Evolutionary conservation across 306 rosid species (phyloP), one percentile per base, ranked within the genome.

Genomic region (Crotalaria pallida): DNA sequence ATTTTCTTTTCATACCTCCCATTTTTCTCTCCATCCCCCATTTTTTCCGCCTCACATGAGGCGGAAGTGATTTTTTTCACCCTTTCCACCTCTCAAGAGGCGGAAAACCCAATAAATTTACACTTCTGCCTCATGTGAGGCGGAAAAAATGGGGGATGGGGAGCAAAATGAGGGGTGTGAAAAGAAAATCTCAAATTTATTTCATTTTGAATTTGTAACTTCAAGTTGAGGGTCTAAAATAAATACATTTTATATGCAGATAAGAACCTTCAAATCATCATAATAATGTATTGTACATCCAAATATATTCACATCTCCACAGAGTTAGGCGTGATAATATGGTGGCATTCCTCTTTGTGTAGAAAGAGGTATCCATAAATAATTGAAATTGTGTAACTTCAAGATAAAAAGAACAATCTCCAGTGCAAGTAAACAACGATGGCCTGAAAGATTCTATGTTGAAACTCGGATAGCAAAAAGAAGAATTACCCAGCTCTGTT

Each of bases 401-500:
- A 10, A 8, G 21, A 64, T 15, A 11, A 9, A 24, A 44, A 59
- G 51, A 1, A 13, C 29, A 40, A 40, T 64, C 58, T 61, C 49
- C 36, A 40, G 38, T 40, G 6, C 11, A 58, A 27, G 47, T 44
- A 29, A 17, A 58, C 45, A 17, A 43, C 21, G 7, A 52, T 16
- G 9, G 68, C 16, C 45, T 13, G 8, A 60, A 26, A 22, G 17
- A 11, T 18, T 58, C 31, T 13, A 16, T 16, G 18, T 53, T 29
- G 29, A 72, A 70, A 53, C 9, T 21, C 36, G 31, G 21, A 53
- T 2, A 68, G 51, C 24, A 65, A 72, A 59, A 2, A 19, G 69
- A 43, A 58, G 27, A 80, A 50, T 68, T 89, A 94, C 99, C 99
- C 19, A 91, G 83, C 73, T 95, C 97, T 27, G 97, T 97, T 45